Evolutionary conservation across 169 alveolate genomes (phyloP).

Genomic region (Cryptosporidium viatorum): DNA sequence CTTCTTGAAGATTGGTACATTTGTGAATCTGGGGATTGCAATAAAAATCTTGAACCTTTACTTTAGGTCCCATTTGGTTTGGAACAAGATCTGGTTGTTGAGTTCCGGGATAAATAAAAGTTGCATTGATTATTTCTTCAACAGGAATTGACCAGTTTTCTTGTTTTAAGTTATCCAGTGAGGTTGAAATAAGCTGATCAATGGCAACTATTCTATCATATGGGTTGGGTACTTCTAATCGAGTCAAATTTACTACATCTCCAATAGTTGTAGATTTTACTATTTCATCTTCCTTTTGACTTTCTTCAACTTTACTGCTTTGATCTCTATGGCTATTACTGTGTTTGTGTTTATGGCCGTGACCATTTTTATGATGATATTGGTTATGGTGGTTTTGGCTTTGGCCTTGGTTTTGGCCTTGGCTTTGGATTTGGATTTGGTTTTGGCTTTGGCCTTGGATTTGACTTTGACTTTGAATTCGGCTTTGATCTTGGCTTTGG

Average conservation of each 20-base stretch:
- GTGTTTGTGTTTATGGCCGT: not conserved
- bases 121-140: constrained; percentile 61
- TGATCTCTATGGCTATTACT: not conserved
- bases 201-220: constrained; percentile 47
- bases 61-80: constrained; percentile 71
- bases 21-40: constrained; percentile 71
- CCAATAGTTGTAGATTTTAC: constrained; percentile 31
- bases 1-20: constrained; percentile 43
- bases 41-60: constrained; percentile 51
- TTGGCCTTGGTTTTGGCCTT: not conserved
- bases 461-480: not conserved
- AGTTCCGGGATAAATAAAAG: constrained; percentile 63
- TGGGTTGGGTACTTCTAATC: constrained; percentile 57
- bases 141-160: constrained; percentile 75
- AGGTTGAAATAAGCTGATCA: constrained; percentile 33
- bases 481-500: not conserved
- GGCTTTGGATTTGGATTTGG: not conserved
- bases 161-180: constrained; percentile 31
- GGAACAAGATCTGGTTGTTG: constrained; percentile 67
- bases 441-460: not conserved
- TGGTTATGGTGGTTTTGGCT: not conserved
- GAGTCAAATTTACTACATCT: constrained; percentile 34
- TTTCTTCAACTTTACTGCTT: not conserved
- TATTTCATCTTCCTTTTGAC: not conserved
- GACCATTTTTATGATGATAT: not conserved